These are phyloP conservation scores for Ustanciosporium gigantosporum DNA, from an alignment of 1,284 basidiomycete genomes.

Conservation along the genomic window DNA sequence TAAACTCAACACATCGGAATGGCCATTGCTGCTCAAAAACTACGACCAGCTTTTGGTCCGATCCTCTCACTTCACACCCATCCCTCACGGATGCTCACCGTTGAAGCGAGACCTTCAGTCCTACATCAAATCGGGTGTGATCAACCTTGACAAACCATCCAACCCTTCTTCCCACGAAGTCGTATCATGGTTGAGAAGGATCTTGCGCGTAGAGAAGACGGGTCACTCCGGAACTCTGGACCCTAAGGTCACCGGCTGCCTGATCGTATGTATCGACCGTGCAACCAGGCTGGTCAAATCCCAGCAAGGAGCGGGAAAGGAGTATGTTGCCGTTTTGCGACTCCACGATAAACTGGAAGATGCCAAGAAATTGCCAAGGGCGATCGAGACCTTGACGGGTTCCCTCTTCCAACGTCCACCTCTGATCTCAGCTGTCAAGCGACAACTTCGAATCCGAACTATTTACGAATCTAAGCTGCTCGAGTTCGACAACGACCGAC, in stretches of 20 bases:
- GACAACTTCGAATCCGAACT: conserved; percentile 94
- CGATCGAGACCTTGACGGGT: conserved; percentile 93
- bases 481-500: conserved; percentile 97
- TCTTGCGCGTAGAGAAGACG: conserved; percentile 94
- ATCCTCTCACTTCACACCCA: conserved; percentile 96
- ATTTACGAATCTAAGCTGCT: conserved; percentile 95
- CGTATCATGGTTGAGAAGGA: conserved; percentile 96
- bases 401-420: conserved; percentile 99
- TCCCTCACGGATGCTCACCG: conserved; percentile 86
- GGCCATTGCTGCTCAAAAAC: conserved; percentile 97
- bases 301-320: conserved; percentile 96
- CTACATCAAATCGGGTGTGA: conserved; percentile 97
- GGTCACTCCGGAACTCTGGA: conserved; percentile 97
- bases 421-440: conserved; percentile 97
- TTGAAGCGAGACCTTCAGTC: conserved; percentile 87
- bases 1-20: conserved; percentile 81
- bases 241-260: conserved; percentile 97
- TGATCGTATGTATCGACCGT: conserved; percentile 98
- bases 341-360: conserved; percentile 82
- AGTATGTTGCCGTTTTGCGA: conserved; percentile 95
- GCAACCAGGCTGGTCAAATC: conserved; percentile 99
- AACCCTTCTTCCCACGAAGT: conserved; percentile 99
- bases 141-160: conserved; percentile 99
- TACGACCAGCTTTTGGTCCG: conserved; percentile 79
- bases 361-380: conserved; percentile 83